Base-by-base conservation (phyloP, 169 alveolate genomes). In the Cytauxzoon felis region DNA sequence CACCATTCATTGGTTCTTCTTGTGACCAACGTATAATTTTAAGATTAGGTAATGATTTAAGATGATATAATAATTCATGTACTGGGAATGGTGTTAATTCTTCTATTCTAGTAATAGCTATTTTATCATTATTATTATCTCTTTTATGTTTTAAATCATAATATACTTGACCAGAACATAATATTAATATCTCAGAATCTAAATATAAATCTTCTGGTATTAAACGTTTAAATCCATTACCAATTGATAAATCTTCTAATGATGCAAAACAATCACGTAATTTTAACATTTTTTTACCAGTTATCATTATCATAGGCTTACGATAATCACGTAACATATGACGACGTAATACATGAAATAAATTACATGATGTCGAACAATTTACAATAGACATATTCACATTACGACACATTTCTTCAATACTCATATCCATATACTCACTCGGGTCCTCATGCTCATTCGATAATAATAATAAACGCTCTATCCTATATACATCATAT, bases 141-240 rank as follows among this genome's bases (percentile, higher is more conserved):
- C 93, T 79, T 49, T 76, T 79, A 29, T 81, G 79, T 21, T 78
- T 50, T 8, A 92, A 57, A 70, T 90, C 96, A 67, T 91, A 92
- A 78, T 92, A 92, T 32, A 93, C 92, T 82, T 93, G 93, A 11
- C 98, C 98, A 43, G 94, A 80, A 81, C 98, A 93, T 62, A 94
- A 61, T 36, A 95, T 88, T 23, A 95, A 84, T 59, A 88, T 87
- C 66, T 66, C 49, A 36, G 43, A 53, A 54, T 67, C 78, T 41
- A 54, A 76, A 48, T 66, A 60, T 19, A 58, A 60, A 8, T 69
- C 71, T 58, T 88, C 93, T 45, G 90, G 88, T 16, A 86, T 70
- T 50, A 82, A 78, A 16, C 87, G 79, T 30, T 48, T n/a, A 57
- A 89, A 89, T 29, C 49, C 45, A 16, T 84, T 67, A 1, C 72